Evolutionary conservation across 192 early-diverging fungal genomes (phyloP).

Genomic region (Piromyces sp.): DNA sequence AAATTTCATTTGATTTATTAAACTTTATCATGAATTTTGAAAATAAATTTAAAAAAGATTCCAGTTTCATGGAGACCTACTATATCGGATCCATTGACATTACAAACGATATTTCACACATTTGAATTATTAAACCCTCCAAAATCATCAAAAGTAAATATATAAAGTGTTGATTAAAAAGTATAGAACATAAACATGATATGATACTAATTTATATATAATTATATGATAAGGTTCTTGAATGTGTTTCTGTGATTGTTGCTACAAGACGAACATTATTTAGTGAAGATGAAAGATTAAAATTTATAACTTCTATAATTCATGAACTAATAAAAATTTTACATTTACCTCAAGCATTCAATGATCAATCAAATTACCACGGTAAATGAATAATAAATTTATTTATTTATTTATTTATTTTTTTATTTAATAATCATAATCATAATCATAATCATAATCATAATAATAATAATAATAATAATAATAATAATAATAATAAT

Average conservation of each 20-base stretch:
- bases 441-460: too few relatives aligned
- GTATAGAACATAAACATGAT: too few relatives aligned
- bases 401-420: too few relatives aligned
- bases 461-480: too few relatives aligned
- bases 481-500: too few relatives aligned
- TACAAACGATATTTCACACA: constrained; percentile 50
- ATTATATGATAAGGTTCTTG: constrained; percentile 38
- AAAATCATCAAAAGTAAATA: constrained; percentile 18
- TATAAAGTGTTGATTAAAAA: too few relatives aligned
- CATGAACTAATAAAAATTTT: constrained; percentile 52
- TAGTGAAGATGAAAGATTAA: constrained; percentile 49
- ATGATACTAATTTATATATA: too few relatives aligned
- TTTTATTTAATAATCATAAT: too few relatives aligned
- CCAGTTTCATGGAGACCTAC: constrained; percentile 63
- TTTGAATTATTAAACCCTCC: constrained; percentile 43
- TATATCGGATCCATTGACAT: constrained; percentile 49
- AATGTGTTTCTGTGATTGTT: constrained; percentile 58
- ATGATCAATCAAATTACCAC: constrained; percentile 67
- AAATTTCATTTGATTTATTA: too few relatives aligned
- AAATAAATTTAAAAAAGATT: too few relatives aligned
- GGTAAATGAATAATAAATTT: background rate
- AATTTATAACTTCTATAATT: constrained; percentile 52
- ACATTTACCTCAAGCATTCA: constrained; percentile 30
- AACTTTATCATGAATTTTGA: too few relatives aligned
- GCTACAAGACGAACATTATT: constrained; percentile 74